Evolutionary conservation across 441 rosid species (phyloP), one percentile per base, ranked within the genome.

Genomic region (Pelargonium citronellum): DNA sequence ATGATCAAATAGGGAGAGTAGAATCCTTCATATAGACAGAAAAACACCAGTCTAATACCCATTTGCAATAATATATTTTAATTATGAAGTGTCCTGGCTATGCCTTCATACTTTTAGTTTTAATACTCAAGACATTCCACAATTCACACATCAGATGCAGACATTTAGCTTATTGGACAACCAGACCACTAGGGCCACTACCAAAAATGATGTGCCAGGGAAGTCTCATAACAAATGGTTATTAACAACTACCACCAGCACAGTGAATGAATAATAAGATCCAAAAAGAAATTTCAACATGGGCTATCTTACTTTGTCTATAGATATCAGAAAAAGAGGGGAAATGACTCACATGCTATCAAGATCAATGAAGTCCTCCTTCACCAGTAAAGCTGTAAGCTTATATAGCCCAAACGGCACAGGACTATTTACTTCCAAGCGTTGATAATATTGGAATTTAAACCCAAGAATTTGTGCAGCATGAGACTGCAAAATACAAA

Each of bases 381-480:
- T 96, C 83, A 96, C 97, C 81, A 96, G 81, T 83, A 91, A 84
- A 73, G 99, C 99, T 69, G 99, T 86, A 70, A 96, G 96, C 83
- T 83, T 86, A 82, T 86, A 94, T 46, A 96, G 95, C 79, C 99
- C 96, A 81, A 80, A 87, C 47, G 98, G 98, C 68, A 88, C 92
- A 70, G 89, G 89, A 80, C 80, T 74, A 79, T 81, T 86, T 79
- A 96, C 95, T 83, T 96, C 99, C 86, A 84, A 76, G 46, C 90
- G 83, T 80, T 94, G 99, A 83, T 96, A 91, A 82, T 85, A 91
- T 82, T 96, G 99, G 81, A 96, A 94, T 90, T 96, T 96, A 79
- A 89, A 96, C 70, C 99, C 99, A 69, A 96, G 96, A 81, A 96
- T 91, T 79, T 96, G 99, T n/a, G 99, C 90, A 64, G 98, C 99